These are phyloP conservation scores for Fraxinus excelsior DNA, from an alignment of 257 asterid species.

Conservation along the genomic window DNA sequence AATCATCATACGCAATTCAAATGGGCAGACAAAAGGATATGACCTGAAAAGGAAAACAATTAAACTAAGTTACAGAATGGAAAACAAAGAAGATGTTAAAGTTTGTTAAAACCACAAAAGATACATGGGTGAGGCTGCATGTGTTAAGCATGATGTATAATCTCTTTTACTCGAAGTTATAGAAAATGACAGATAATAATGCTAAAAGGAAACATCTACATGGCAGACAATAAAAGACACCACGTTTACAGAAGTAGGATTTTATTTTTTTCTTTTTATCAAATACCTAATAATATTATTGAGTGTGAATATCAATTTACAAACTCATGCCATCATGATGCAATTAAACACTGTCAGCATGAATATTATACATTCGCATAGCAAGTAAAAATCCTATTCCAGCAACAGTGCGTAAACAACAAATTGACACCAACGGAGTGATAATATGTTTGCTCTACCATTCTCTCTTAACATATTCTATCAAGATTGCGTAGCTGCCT, in stretches of 20 bases:
- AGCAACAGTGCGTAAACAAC: neutral
- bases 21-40: slow-evolving; percentile 65
- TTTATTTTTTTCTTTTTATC: neutral
- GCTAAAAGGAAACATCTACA: neutral
- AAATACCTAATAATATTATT: neutral
- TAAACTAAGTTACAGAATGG: slow-evolving; percentile 8
- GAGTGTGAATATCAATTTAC: neutral
- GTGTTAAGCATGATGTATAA: neutral
- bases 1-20: slow-evolving; percentile 12
- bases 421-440: neutral
- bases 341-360: neutral
- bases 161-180: neutral
- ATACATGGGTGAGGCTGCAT: neutral
- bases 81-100: neutral
- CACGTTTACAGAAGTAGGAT: neutral
- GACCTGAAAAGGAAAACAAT: slow-evolving; percentile 68
- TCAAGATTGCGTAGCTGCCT: neutral
- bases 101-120: neutral
- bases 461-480: neutral
- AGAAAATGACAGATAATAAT: neutral
- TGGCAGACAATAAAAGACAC: neutral
- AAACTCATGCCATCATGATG: neutral
- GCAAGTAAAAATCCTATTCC: neutral
- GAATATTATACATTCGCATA: too few species aligned
- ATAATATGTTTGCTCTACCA: neutral